Evolutionary conservation across 352 stramenopile species (phyloP).

Genomic region (Labyrinthula sp.): DNA sequence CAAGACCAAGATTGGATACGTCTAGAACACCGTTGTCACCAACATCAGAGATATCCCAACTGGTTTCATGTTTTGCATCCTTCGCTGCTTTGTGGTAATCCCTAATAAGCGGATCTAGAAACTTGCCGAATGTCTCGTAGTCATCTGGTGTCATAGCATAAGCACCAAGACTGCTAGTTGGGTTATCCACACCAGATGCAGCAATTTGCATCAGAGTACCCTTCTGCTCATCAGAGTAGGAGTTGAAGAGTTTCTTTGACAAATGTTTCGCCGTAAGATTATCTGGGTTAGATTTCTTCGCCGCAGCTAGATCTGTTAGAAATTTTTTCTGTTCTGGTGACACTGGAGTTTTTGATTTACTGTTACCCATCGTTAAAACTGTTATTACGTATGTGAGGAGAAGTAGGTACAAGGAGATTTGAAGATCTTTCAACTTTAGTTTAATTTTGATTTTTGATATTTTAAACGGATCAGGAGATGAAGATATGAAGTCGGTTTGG

Average conservation of each 20-base stretch:
- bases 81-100: conserved; percentile 38
- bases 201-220: conserved; percentile 32
- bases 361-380: no score
- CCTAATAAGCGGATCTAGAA: conserved; percentile 40
- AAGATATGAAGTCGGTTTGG: no score
- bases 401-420: no score
- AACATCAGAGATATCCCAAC: conserved; percentile 27
- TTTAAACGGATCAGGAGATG: no score
- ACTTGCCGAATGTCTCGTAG: conserved; percentile 38
- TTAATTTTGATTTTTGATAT: no score
- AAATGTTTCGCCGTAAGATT: conserved; percentile 21
- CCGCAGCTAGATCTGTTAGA: no score
- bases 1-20: conserved; percentile 37
- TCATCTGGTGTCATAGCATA: conserved; percentile 39
- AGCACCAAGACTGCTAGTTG: conserved; percentile 34
- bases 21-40: conserved; percentile 32
- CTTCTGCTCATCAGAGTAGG: conserved; percentile 12
- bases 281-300: no score
- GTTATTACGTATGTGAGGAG: no score
- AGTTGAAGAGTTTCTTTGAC: conserved; percentile 20
- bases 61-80: conserved; percentile 34
- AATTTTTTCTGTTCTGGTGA: no score
- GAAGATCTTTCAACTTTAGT: no score
- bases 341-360: no score
- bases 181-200: conserved; percentile 37